Conservation (phyloP, 2,329 filamentous ascomycete genomes). For the Aspergillus carbonarius region DNA sequence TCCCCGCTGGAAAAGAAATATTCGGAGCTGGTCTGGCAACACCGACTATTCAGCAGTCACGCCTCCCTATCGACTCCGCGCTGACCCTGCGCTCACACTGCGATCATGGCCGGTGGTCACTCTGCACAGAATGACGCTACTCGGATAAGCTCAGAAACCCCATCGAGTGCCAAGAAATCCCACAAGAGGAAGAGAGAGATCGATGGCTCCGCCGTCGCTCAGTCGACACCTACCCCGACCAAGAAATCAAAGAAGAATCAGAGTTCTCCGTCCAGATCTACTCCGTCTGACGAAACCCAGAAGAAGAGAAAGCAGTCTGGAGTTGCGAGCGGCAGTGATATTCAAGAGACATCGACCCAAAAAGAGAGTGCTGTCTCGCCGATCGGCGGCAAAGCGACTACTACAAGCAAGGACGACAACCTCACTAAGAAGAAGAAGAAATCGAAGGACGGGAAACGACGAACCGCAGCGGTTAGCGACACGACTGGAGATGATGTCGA, state of each 20-base stretch:
- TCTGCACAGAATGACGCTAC: conserved; percentile 50
- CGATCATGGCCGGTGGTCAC: conserved; percentile 47
- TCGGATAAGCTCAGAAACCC: conserved; percentile 18
- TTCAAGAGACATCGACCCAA: conserved; percentile 31
- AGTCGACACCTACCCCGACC: conserved; percentile 31
- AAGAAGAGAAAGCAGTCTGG: conserved; percentile 26
- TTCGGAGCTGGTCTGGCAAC: conserved; percentile 19
- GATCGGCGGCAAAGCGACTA: conserved; percentile 25
- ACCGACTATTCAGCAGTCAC: conserved; percentile 17
- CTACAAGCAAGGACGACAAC: conserved; percentile 24
- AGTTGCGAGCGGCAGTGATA: conserved; percentile 25
- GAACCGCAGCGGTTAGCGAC: conserved; percentile 19
- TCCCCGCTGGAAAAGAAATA: conserved; percentile 25
- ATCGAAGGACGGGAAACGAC: conserved; percentile 40
- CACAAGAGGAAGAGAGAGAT: conserved; percentile 37
- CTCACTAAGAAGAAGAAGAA: conserved; percentile 28
- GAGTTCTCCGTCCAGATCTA: conserved; percentile 15
- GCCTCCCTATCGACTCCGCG: background rate
- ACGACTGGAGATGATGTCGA: conserved; percentile 26
- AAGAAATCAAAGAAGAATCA: conserved; percentile 40
- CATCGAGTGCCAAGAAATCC: conserved; percentile 24
- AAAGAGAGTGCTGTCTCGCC: conserved; percentile 31
- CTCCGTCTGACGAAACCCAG: conserved; percentile 33
- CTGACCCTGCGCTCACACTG: conserved; percentile 13
- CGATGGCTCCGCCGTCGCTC: conserved; percentile 24